Percentiles rank a stretch among this genome's conserved stretches.
Evolutionary conservation across 306 rosid genomes (phyloP).

Genomic region (Casuarina equisetifolia): DNA sequence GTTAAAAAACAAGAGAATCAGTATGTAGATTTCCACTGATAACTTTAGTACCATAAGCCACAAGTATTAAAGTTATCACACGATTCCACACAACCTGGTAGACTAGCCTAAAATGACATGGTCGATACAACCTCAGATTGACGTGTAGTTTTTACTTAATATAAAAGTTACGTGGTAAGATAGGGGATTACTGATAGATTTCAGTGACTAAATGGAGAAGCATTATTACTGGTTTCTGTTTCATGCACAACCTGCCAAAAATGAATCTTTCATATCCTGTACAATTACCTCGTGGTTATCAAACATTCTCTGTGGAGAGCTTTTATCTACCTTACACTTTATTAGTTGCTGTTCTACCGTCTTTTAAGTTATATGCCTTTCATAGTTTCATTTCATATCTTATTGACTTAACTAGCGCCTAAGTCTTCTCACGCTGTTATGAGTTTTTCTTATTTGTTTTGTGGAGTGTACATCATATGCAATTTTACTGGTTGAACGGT

Average conservation of each 20-base stretch:
- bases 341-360: neutral
- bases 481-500: neutral
- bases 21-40: neutral
- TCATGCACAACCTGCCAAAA: neutral
- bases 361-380: neutral
- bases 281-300: neutral
- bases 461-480: neutral
- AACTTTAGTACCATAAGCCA: neutral
- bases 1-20: neutral
- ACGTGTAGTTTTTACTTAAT: neutral
- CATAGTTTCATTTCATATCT: neutral
- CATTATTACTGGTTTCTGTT: neutral
- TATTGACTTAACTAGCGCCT: neutral
- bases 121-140: neutral
- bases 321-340: neutral
- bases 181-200: neutral
- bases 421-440: neutral
- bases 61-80: neutral
- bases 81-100: neutral
- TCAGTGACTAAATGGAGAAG: neutral
- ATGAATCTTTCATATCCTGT: neutral
- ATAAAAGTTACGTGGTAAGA: too few species aligned
- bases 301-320: neutral
- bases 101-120: neutral
- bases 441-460: neutral